Base-by-base conservation (phyloP, 2,329 filamentous ascomycete genomes). In the Corinectria fuckeliana region DNA sequence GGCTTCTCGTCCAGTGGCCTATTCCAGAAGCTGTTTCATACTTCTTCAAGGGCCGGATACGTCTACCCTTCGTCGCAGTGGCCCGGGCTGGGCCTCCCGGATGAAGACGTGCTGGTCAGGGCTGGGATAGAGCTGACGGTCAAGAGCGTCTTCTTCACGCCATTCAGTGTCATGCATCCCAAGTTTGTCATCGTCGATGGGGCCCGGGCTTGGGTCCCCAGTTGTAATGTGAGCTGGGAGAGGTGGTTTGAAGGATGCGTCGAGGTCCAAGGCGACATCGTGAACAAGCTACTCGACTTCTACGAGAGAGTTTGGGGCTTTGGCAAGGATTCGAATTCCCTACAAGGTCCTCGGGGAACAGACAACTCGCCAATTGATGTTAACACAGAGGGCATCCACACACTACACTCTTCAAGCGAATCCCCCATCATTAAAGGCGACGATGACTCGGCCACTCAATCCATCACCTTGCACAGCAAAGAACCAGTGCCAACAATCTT, bases 161-260 rank as follows among this genome's bases (percentile, higher is more conserved):
- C 92, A 0, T 88, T 95, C 60, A 92, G 91, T 69, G 89, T 96
- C n/a, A 91, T 95, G 87, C 92, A 96, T 71, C 89, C 91, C 0
- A 96, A 96, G 69, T 94, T 91, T 66, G 81, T 94, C 34, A 81
- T 95, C 13, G 75, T 94, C 1, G 92, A 96, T 72, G 82, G 88
- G 1, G 74, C 79, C 28, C 81, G 77, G 2, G 89, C 89, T 0
- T 88, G 89, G 68, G 74, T 95, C 9, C 91, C 91, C 0, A 92
- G 89, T 67, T 93, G 91, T 74, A 96, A 96, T 67, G 86, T 96
- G 4, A 93, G 90, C 69, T 95, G 90, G 90, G 92, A 95, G 74
- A 76, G 86, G n/a, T 96, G 92, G 92, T 88, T 94, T 23, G 92
- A 96, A 73, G 90, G 89, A 0, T 91, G 88, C 56, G 77, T 94